Conservation (phyloP, 2,329 filamentous ascomycete genomes). For the Trichocomaceae sp. region DNA sequence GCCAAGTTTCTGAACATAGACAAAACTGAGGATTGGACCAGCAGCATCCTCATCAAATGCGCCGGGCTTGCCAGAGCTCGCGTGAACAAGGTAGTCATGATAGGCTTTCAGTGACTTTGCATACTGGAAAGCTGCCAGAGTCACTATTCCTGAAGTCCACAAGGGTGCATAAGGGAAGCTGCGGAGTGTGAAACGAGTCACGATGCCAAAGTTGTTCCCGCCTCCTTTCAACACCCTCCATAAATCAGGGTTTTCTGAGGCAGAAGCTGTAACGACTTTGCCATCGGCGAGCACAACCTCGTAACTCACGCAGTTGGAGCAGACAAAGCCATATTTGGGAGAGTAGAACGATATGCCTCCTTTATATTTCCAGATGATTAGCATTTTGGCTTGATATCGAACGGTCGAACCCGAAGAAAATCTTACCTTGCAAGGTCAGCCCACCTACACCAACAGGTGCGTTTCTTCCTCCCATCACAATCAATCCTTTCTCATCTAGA, state of each 20-base stretch:
- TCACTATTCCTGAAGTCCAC: conserved; percentile 6
- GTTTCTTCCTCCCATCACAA: conserved; percentile 11
- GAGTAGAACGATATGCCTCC: conserved; percentile 8
- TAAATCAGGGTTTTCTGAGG: conserved; percentile 3
- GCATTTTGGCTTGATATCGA: not conserved
- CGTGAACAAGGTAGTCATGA: conserved; percentile 5
- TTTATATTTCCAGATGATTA: not conserved
- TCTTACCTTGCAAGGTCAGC: conserved; percentile 8
- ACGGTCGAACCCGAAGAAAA: not conserved
- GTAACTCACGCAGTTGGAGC: conserved; percentile 5
- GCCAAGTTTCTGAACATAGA: conserved; percentile 9
- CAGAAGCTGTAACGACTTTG: conserved; percentile 7
- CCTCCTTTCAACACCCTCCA: conserved; percentile 5
- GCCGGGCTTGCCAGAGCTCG: conserved; percentile 2
- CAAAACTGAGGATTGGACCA: conserved; percentile 5
- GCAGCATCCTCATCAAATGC: conserved; percentile 9
- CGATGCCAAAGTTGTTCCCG: conserved; percentile 10
- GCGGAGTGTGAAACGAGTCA: conserved; percentile 6
- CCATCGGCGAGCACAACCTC: conserved; percentile 10
- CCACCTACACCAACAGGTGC: conserved; percentile 12
- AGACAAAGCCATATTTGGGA: conserved; percentile 6
- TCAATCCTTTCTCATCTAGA: conserved; percentile 8
- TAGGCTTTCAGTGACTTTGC: conserved; percentile 8
- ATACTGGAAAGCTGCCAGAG: conserved; percentile 5
- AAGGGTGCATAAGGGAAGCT: conserved; percentile 6